phyloP scores from a whole-genome alignment of 2,329 filamentous ascomycete genomes.

The Cladosporium sp. region DNA sequence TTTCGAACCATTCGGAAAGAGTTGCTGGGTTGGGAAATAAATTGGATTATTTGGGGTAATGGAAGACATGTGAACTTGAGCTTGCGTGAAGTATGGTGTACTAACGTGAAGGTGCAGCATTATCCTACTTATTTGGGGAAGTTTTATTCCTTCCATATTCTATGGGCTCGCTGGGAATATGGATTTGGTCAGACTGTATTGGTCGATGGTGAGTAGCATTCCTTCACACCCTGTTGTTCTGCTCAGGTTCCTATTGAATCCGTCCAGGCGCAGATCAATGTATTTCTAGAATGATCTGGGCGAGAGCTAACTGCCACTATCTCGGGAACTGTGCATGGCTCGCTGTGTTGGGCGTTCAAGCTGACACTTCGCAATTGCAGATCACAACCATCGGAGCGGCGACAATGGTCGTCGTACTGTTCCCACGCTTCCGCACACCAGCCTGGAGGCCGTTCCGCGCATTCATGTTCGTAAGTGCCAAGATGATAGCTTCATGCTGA shows the following conservation, averaged over 20 bases:
- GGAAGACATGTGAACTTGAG: constrained; percentile 70
- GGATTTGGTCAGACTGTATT: constrained; percentile 64
- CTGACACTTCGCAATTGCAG: constrained; percentile 40
- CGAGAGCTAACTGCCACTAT: too few species aligned
- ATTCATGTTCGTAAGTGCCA: constrained; percentile 61
- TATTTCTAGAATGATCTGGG: too few species aligned
- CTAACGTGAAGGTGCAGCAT: constrained; percentile 47
- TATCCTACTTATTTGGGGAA: constrained; percentile 84
- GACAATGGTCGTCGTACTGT: constrained; percentile 71
- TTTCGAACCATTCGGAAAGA: constrained; percentile 75
- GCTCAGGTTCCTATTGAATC: too few species aligned
- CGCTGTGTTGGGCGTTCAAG: background rate
- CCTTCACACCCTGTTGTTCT: background rate
- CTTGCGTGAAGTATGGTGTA: constrained; percentile 58
- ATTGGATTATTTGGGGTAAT: constrained; percentile 87
- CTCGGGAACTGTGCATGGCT: too few species aligned
- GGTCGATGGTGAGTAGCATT: constrained; percentile 60
- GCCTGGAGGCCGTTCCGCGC: constrained; percentile 80
- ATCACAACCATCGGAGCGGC: constrained; percentile 73
- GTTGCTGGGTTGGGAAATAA: constrained; percentile 86
- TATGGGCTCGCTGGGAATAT: constrained; percentile 77
- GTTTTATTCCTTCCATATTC: constrained; percentile 82
- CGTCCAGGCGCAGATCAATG: too few species aligned
- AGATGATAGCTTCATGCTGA: too few species aligned
- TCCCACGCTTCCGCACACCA: constrained; percentile 80